phyloP scores from a whole-genome alignment of 306 rosid species.

The Carpinus viminea region DNA sequence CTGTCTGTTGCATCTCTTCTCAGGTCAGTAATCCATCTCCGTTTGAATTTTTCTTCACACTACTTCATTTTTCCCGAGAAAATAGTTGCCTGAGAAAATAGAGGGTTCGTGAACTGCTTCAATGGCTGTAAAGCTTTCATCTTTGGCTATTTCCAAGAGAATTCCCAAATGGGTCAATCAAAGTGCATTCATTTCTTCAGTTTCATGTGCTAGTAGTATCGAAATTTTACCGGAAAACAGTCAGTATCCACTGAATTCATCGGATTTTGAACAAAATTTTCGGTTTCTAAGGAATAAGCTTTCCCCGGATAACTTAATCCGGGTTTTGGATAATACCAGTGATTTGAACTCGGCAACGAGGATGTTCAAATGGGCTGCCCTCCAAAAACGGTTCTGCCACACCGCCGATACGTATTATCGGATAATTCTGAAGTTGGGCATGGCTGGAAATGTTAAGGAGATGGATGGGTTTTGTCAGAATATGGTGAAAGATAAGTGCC shows the following conservation, averaged over 20 bases:
- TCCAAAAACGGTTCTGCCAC: constrained; percentile 60
- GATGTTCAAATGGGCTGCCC: constrained; percentile 81
- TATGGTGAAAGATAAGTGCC: constrained; percentile 58
- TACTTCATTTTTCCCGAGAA: not conserved
- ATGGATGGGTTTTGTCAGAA: constrained; percentile 57
- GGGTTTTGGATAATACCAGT: constrained; percentile 52
- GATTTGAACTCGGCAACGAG: constrained; percentile 65
- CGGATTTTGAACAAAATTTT: constrained; percentile 47
- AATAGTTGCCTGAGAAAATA: constrained; percentile 13
- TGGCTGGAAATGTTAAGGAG: constrained; percentile 63
- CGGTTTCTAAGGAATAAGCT: constrained; percentile 54
- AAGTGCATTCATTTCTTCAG: constrained; percentile 47
- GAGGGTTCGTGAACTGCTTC: constrained; percentile 30
- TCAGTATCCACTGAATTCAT: constrained; percentile 35
- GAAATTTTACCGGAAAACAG: constrained; percentile 48
- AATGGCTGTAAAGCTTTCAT: constrained; percentile 65
- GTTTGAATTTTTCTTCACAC: not conserved
- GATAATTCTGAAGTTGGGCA: constrained; percentile 70
- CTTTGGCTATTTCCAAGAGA: constrained; percentile 49
- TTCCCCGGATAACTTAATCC: constrained; percentile 55
- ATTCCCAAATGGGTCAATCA: constrained; percentile 51
- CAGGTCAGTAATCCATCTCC: constrained; percentile 47
- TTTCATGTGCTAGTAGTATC: constrained; percentile 32
- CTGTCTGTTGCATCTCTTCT: constrained; percentile 8
- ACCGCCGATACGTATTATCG: constrained; percentile 53